These are phyloP conservation scores for Plantago ovata DNA, from an alignment of 257 asterid species.

Conservation along the genomic window DNA sequence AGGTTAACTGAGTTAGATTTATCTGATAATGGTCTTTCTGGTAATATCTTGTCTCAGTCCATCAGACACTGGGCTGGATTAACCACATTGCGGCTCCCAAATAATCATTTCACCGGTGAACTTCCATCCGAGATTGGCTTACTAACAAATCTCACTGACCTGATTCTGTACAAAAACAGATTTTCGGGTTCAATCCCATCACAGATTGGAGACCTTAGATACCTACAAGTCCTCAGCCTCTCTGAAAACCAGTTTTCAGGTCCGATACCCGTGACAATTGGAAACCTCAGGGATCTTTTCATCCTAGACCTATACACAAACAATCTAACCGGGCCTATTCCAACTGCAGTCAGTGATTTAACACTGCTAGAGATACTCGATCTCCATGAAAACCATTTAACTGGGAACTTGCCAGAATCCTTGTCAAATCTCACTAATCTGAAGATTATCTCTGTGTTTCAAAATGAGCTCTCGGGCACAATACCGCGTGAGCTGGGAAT, in stretches of 20 bases:
- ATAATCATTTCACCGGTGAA: constrained; percentile 50
- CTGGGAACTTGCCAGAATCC: constrained; percentile 58
- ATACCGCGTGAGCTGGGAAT: constrained; percentile 60
- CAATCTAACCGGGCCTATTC: constrained; percentile 55
- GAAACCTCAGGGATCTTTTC: constrained; percentile 41
- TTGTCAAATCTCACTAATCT: constrained; percentile 44
- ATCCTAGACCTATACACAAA: constrained; percentile 44
- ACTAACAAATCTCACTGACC: constrained; percentile 28
- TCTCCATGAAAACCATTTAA: constrained; percentile 45
- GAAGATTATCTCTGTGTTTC: constrained; percentile 28
- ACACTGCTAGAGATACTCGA: constrained; percentile 28
- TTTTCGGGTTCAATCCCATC: constrained; percentile 60
- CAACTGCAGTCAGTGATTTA: constrained; percentile 51
- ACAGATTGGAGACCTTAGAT: constrained; percentile 46
- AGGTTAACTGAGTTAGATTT: constrained; percentile 46
- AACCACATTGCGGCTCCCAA: constrained; percentile 56
- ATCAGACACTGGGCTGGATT: constrained; percentile 51
- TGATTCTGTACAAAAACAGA: constrained; percentile 40
- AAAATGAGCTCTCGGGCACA: constrained; percentile 49
- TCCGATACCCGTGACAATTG: constrained; percentile 50
- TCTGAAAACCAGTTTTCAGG: constrained; percentile 57
- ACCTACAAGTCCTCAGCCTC: constrained; percentile 32
- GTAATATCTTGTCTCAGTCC: constrained; percentile 40
- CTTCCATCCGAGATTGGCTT: constrained; percentile 59
- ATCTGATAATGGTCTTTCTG: constrained; percentile 56